phyloP scores from a whole-genome alignment of 345 rosid genomes.

The Sonneratia caseolaris region DNA sequence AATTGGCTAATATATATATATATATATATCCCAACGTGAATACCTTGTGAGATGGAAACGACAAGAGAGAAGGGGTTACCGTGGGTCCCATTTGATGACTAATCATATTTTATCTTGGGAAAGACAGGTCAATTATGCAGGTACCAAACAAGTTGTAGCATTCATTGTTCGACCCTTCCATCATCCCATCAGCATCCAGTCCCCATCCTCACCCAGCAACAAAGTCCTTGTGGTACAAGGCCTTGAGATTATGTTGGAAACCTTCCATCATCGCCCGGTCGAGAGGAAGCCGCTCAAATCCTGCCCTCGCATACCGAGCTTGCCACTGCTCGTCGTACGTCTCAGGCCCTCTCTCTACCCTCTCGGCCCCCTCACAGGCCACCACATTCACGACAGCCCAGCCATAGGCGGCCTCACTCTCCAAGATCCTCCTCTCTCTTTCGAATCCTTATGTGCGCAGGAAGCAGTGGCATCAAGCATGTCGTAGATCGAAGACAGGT shows the following conservation, averaged over 20 bases:
- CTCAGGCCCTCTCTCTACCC: slow-evolving; percentile 83
- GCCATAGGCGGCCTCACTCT: slow-evolving; percentile 52
- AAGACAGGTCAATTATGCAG: slow-evolving; percentile 16
- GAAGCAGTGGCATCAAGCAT: slow-evolving; percentile 39
- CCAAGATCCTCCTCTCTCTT: slow-evolving; percentile 42
- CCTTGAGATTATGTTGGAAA: slow-evolving; percentile 24
- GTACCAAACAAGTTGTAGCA: slow-evolving; percentile 61
- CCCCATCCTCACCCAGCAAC: slow-evolving; percentile 44
- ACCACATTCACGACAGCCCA: slow-evolving; percentile 53
- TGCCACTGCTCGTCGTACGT: slow-evolving; percentile 80
- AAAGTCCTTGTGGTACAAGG: slow-evolving; percentile 60
- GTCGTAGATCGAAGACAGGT: slow-evolving; percentile 59
- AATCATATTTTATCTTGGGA: too few species aligned
- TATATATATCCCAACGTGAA: too few species aligned
- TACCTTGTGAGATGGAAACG: too few species aligned
- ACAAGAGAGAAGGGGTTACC: too few species aligned
- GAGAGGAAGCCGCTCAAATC: slow-evolving; percentile 48
- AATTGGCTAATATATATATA: too few species aligned
- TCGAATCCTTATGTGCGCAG: slow-evolving; percentile 21
- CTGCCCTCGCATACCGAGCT: slow-evolving; percentile 42
- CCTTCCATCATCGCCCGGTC: slow-evolving; percentile 32
- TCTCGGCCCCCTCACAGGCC: slow-evolving; percentile 72
- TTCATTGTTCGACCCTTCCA: slow-evolving; percentile 77
- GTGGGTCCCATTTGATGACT: too few species aligned
- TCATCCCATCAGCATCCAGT: slow-evolving; percentile 81